phyloP scores from a whole-genome alignment of 2,329 filamentous ascomycete species.

The Clonostachys byssicola region DNA sequence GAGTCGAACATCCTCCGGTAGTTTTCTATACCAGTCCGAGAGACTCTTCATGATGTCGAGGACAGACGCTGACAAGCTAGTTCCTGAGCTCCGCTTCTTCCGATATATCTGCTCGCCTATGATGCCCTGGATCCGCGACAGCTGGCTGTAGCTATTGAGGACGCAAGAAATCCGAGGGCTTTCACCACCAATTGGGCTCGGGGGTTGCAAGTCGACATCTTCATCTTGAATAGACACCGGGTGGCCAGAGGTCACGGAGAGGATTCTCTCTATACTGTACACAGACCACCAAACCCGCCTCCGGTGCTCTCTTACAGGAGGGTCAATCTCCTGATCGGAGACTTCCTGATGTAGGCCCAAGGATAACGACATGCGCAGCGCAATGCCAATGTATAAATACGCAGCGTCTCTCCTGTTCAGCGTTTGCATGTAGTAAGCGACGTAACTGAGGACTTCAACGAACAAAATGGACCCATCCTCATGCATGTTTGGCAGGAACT shows the following conservation, averaged over 20 bases:
- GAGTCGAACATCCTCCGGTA: not conserved
- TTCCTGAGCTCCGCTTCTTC: conserved; percentile 2
- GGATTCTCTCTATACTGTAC: conserved; percentile 48
- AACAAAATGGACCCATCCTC: conserved; percentile 50
- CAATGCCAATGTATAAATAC: conserved; percentile 46
- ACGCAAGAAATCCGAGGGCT: conserved; percentile 30
- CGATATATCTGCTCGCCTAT: conserved; percentile 2
- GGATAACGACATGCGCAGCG: conserved; percentile 12
- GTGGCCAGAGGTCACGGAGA: conserved; percentile 49
- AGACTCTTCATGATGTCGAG: not conserved
- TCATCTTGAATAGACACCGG: conserved; percentile 50
- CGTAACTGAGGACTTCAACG: conserved; percentile 48
- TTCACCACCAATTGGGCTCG: not conserved
- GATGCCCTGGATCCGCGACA: conserved; percentile 35
- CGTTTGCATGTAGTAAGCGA: conserved; percentile 54
- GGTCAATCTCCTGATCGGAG: conserved; percentile 3
- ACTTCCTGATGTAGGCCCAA: conserved; percentile 13
- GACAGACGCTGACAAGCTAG: conserved; percentile 1
- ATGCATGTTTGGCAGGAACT: conserved; percentile 48
- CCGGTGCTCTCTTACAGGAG: conserved; percentile 35
- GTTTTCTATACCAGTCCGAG: not conserved
- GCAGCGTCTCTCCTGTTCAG: conserved; percentile 50
- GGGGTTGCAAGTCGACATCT: conserved; percentile 38
- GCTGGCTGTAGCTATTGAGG: conserved; percentile 44
- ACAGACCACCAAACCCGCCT: conserved; percentile 53